Evolutionary conservation across 805 yeast genomes (phyloP), one percentile per base, ranked within the genome.

Genomic region (Kluyveromyces nonfermentans): DNA sequence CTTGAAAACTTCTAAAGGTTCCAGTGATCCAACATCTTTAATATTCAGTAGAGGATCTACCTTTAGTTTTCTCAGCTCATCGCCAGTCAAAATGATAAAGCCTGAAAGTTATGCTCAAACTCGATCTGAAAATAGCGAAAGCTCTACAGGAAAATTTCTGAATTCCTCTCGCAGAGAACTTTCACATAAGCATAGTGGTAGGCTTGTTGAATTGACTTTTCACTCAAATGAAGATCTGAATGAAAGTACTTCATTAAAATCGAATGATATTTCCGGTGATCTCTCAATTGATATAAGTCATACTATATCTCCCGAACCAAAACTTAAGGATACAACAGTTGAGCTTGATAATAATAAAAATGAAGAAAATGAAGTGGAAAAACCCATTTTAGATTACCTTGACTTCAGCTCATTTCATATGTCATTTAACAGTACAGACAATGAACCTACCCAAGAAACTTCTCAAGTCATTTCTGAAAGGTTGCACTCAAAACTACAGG

Each of bases 331-430:
- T 25, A 42, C 50, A 8, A 46, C 50, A 10, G 43, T 40, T 31
- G 46, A 41, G 12, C 37, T 21, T 5, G 37, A 17, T 35, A 25
- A 32, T 12, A 16, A 40, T 4, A 30, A 42, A 22, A 32, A 28
- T 3, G 18, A 15, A 5, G 25, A 28, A 6, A 22, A 31, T 5
- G 14, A 31, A 25, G 28, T 35, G 9, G 43, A 35, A 14, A 15
- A 37, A 30, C 35, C 45, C 20, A 28, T 44, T 20, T 37, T 44
- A 8, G 63, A 56, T 16, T 64, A 60, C 28, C 39, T 59, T 17
- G 63, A 62, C 12, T 62, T 62, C 36, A 58, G 65, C 42, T 56
- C 63, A 9, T 62, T 62, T 39, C 49, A 56, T 40, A 53, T 62
- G 51, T 53, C 63, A 4, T 60, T 62, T 43, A 59, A 57, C 31